phyloP scores from a whole-genome alignment of 2,329 filamentous ascomycete species.

The Pestalotiopsis sp. region DNA sequence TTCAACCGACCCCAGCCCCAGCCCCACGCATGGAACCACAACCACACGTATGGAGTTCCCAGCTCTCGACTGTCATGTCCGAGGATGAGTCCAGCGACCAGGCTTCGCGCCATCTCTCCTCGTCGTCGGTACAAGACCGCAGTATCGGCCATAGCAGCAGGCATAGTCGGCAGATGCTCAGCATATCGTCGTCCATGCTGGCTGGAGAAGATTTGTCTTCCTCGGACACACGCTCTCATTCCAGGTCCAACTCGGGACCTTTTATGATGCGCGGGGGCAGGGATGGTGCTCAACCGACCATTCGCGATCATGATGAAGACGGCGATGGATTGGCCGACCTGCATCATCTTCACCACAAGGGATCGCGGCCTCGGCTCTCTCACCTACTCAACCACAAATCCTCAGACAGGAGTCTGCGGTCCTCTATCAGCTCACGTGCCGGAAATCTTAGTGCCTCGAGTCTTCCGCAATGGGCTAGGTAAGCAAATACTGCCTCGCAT shows the following conservation, averaged over 20 bases:
- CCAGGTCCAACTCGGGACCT: constrained; percentile 41
- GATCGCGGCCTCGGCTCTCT: constrained; percentile 55
- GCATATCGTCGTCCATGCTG: constrained; percentile 56
- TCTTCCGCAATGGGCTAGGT: constrained; percentile 57
- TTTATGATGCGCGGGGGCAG: constrained; percentile 39
- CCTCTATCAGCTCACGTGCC: constrained; percentile 48
- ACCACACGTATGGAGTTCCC: constrained; percentile 63
- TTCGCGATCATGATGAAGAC: constrained; percentile 62
- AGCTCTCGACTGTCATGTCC: constrained; percentile 64
- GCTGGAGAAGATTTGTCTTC: constrained; percentile 35
- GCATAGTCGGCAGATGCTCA: constrained; percentile 55
- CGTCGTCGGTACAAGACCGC: constrained; percentile 43
- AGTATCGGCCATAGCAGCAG: constrained; percentile 51
- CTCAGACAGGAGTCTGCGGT: constrained; percentile 54
- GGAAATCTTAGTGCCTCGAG: constrained; percentile 45
- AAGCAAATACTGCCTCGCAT: constrained; percentile 18
- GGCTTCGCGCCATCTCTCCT: constrained; percentile 48
- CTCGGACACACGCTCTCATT: constrained; percentile 18
- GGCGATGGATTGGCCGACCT: constrained; percentile 65
- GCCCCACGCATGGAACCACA: constrained; percentile 43
- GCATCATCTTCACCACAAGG: constrained; percentile 47
- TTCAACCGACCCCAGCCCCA: constrained; percentile 15
- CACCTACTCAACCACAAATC: constrained; percentile 48
- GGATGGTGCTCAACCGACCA: constrained; percentile 37
- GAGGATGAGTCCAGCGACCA: constrained; percentile 58